Conservation (phyloP, 192 early-diverging fungal species). For the Backusella circina region DNA sequence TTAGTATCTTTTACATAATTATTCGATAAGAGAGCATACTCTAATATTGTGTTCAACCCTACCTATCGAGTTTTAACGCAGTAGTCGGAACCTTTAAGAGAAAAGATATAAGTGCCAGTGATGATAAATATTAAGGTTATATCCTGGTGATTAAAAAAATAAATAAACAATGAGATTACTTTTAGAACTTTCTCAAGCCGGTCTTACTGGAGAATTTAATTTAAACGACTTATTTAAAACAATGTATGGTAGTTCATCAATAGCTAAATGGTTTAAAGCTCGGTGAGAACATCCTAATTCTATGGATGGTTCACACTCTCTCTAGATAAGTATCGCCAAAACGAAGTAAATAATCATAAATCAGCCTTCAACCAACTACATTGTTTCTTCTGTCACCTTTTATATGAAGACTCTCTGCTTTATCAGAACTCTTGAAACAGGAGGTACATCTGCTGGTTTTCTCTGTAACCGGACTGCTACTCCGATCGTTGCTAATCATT, state of each 20-base stretch:
- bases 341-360: constrained; percentile 9
- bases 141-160: neutral
- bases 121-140: neutral
- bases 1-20: no score
- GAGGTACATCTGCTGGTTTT: constrained; percentile 25
- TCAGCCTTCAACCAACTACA: constrained; percentile 8
- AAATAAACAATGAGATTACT: neutral
- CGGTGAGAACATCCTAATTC: constrained; percentile 13
- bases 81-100: no score
- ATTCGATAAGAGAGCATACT: no score
- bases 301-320: neutral
- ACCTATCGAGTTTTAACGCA: no score
- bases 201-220: constrained; percentile 23
- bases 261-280: neutral
- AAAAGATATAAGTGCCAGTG: constrained; percentile 1
- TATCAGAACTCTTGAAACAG: constrained; percentile 6
- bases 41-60: no score
- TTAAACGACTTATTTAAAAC: constrained; percentile 8
- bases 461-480: constrained; percentile 34
- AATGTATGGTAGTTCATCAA: constrained; percentile 3
- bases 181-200: constrained; percentile 1
- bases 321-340: constrained; percentile 16
- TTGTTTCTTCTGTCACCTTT: constrained; percentile 15
- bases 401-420: constrained; percentile 23
- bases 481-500: constrained; percentile 22